Evolutionary conservation across 805 yeast species (phyloP).

Genomic region (Saccharomyces cerevisiae): DNA sequence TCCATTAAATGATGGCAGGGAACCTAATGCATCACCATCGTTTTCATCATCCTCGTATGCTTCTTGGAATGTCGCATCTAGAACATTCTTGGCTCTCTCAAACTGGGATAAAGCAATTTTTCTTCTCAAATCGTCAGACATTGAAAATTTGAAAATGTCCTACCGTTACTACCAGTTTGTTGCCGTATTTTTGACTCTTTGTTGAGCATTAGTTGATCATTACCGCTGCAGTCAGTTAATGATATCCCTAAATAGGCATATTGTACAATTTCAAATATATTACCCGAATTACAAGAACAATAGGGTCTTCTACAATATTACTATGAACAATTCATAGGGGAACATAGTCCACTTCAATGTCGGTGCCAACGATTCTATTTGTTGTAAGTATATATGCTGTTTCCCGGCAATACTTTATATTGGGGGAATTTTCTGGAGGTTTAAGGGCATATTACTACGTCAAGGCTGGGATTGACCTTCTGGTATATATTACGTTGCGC

Average conservation of each 20-base stretch:
- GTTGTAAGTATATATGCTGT: background rate
- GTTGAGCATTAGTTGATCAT: background rate
- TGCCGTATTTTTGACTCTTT: background rate
- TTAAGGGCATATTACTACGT: background rate
- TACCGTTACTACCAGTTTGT: background rate
- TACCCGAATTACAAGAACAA: background rate
- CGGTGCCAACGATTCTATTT: background rate
- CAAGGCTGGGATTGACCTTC: constrained; percentile 3
- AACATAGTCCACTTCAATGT: background rate
- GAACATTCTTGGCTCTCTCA: constrained; percentile 3
- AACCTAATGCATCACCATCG: background rate
- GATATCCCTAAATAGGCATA: background rate
- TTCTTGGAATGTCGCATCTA: background rate
- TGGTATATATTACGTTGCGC: constrained; percentile 5
- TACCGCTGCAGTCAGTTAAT: background rate
- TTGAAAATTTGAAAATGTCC: constrained; percentile 1
- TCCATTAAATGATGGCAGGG: background rate
- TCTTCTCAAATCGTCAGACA: constrained; percentile 20
- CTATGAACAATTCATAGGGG: background rate
- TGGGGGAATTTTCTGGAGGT: background rate
- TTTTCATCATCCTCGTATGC: constrained; percentile 6
- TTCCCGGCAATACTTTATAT: background rate
- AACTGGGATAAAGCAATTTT: constrained; percentile 11
- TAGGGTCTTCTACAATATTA: background rate
- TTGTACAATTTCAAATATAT: background rate